Conservation (phyloP, 345 rosid species). For the Viola odorata region DNA sequence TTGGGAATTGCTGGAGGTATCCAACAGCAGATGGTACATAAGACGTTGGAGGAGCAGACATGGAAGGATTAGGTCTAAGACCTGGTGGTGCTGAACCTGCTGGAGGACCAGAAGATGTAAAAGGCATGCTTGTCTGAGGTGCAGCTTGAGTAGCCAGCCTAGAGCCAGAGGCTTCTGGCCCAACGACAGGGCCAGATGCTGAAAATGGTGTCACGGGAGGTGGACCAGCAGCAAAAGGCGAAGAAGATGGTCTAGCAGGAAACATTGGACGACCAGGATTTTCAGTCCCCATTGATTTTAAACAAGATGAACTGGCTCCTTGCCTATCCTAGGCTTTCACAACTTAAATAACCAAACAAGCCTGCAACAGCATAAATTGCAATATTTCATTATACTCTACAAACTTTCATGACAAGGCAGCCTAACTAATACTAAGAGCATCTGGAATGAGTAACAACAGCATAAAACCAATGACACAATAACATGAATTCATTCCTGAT, state of each 20-base stretch:
- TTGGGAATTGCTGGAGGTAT: slow-evolving; percentile 46
- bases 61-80: slow-evolving; percentile 51
- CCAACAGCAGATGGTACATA: slow-evolving; percentile 47
- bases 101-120: slow-evolving; percentile 36
- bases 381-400: no score
- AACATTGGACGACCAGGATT: slow-evolving; percentile 57
- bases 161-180: slow-evolving; percentile 39
- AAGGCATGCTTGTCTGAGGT: slow-evolving; percentile 39
- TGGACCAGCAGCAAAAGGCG: slow-evolving; percentile 63
- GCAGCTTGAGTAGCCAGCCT: slow-evolving; percentile 44
- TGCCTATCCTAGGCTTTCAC: slow-evolving; percentile 27
- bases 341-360: slow-evolving; percentile 31
- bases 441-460: no score
- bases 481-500: no score
- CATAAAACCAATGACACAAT: no score
- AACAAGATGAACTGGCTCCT: slow-evolving; percentile 4
- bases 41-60: slow-evolving; percentile 38
- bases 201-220: slow-evolving; percentile 51
- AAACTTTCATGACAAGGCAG: no score
- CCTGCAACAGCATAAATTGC: no score
- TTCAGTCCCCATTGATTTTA: slow-evolving; percentile 55
- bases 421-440: no score
- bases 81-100: slow-evolving; percentile 35
- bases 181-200: slow-evolving; percentile 45
- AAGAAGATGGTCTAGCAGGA: slow-evolving; percentile 42